Base-by-base conservation (phyloP, 192 early-diverging fungal genomes). In the Powellomyces hirtus region DNA sequence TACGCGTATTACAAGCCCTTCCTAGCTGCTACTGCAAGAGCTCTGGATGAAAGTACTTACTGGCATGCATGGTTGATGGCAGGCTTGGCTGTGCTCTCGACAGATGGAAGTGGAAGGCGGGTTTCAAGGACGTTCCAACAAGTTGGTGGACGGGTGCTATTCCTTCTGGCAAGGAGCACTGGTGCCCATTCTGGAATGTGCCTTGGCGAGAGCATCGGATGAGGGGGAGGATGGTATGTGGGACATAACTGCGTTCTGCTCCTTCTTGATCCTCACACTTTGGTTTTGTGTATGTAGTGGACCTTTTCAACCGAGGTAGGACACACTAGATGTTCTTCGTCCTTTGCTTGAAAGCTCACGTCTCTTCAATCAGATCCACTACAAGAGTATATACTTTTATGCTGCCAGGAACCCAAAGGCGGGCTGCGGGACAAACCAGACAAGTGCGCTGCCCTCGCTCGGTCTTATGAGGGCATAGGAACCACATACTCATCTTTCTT, bases 111-210 rank as follows among this genome's bases (percentile, higher is more conserved):
- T 94, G 26, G 97, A 99, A 79, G 95, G 95, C 44, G 97, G 97
- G 27, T 99, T 97, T 70, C 92, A 92, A 59, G 97, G 97, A 5
- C 80, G 97, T 40, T 90, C 92, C 0, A 99, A 99, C 75, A 99
- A 99, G 77, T 81, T 99, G 0, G 97, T 99, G 0, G 97, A 99
- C 76, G 97, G 95, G 0, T 99, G 97, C 71, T 99, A 99, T 76
- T 92, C 97, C 0, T 94, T 94, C 70, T 99, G 97, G 97, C 84
- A 90, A 33, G 94, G 93, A 7, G 94, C 89, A 7, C 75, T 86
- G 2, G 90, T 90, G 40, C 86, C 91, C 0, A 61, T 99, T 16
- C 56, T 94, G 52, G 82, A 83, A 42, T 56, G 70, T 31, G 70
- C 55, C 4, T 44, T 65, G 35, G 36, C 51, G 38, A 62, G 14